Evolutionary conservation across 2,329 filamentous ascomycete species (phyloP).

Genomic region (Pyricularia grisea): DNA sequence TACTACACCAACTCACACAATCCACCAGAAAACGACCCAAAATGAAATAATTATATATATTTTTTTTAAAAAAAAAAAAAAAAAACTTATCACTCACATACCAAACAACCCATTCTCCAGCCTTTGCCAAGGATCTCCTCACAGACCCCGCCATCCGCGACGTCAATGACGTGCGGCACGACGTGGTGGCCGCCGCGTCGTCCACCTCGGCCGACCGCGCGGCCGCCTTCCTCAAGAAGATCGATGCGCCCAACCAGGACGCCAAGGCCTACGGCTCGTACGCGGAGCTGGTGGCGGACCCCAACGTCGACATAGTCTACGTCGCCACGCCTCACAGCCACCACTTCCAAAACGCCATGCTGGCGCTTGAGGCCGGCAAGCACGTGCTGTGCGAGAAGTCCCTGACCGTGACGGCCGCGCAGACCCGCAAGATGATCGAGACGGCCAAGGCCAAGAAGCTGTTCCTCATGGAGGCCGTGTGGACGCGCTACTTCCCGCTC

Average conservation of each 20-base stretch:
- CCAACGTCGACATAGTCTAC: slow-evolving; percentile 77
- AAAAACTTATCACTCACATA: neutral
- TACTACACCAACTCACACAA: neutral
- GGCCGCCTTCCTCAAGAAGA: slow-evolving; percentile 60
- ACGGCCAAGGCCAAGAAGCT: slow-evolving; percentile 64
- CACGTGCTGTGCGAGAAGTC: slow-evolving; percentile 88
- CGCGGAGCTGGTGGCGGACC: slow-evolving; percentile 67
- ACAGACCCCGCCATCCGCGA: slow-evolving; percentile 60
- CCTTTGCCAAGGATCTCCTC: slow-evolving; percentile 70
- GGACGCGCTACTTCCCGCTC: slow-evolving; percentile 82
- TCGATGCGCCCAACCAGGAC: slow-evolving; percentile 51
- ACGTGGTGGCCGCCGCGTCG: slow-evolving; percentile 70
- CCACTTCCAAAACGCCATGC: slow-evolving; percentile 84
- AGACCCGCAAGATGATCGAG: slow-evolving; percentile 62
- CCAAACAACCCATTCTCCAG: slow-evolving; percentile 18
- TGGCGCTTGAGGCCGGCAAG: slow-evolving; percentile 77
- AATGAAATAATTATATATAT: neutral
- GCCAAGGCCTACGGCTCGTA: slow-evolving; percentile 70
- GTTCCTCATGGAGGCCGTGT: slow-evolving; percentile 80
- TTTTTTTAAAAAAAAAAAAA: neutral
- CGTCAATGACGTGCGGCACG: slow-evolving; percentile 65
- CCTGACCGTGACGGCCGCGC: slow-evolving; percentile 73
- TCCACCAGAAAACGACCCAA: neutral
- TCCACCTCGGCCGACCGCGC: slow-evolving; percentile 64
- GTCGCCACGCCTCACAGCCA: slow-evolving; percentile 86